Evolutionary conservation across 768 basidiomycete species (phyloP).

Genomic region (Pleurotus platypus): DNA sequence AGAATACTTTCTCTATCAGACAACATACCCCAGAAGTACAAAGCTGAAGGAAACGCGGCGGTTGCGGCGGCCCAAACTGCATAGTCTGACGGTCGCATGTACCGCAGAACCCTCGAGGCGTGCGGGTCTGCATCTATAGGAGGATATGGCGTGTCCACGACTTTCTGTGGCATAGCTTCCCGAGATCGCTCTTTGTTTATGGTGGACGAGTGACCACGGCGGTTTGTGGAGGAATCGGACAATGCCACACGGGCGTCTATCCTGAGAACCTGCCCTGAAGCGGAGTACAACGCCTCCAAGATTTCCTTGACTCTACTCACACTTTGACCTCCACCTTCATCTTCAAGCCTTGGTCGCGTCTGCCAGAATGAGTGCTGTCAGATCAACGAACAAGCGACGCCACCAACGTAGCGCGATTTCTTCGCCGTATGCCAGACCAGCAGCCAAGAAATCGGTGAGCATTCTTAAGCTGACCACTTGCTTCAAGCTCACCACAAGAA

Average conservation of each 20-base stretch:
- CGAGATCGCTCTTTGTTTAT: not conserved
- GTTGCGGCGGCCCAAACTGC: conserved; percentile 79
- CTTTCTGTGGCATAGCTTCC: conserved; percentile 45
- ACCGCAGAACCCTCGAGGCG: conserved; percentile 79
- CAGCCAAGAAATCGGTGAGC: conserved; percentile 46
- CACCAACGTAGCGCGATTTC: conserved; percentile 32
- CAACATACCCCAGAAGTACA: conserved; percentile 78
- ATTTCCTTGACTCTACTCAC: not conserved
- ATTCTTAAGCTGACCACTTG: conserved; percentile 2
- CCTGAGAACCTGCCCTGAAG: conserved; percentile 30
- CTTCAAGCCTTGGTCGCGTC: conserved; percentile 3
- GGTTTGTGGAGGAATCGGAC: conserved; percentile 9
- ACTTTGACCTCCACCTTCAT: not conserved
- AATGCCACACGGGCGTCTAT: not conserved
- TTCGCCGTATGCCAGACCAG: conserved; percentile 54
- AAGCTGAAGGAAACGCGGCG: conserved; percentile 73
- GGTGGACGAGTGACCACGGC: too few species aligned
- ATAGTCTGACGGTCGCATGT: conserved; percentile 88
- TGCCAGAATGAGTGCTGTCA: conserved; percentile 54
- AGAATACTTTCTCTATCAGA: conserved; percentile 5
- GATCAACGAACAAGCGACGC: conserved; percentile 37
- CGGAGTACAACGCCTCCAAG: not conserved
- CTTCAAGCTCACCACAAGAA: conserved; percentile 11
- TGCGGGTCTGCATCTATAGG: conserved; percentile 95
- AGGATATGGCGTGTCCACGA: conserved; percentile 68